These are phyloP conservation scores for Entomortierella chlamydospora DNA, from an alignment of 192 early-diverging fungal species.

Conservation along the genomic window DNA sequence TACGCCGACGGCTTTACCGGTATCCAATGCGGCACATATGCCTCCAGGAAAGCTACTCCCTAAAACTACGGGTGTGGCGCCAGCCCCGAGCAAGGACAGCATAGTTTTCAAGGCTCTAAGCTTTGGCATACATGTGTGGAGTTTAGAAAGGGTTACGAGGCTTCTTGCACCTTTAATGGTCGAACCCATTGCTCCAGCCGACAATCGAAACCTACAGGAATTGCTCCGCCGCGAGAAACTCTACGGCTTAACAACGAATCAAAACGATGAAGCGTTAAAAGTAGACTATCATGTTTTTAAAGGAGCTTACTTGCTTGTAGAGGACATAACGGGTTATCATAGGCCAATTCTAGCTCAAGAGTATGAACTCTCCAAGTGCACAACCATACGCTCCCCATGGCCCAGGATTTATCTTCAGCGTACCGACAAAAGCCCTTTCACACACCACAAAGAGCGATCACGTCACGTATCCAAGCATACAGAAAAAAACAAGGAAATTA, in stretches of 20 bases:
- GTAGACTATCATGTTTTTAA: constrained; percentile 30
- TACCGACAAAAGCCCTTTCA: constrained; percentile 13
- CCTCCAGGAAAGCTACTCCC: neutral
- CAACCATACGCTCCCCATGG: neutral
- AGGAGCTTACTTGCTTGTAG: constrained; percentile 23
- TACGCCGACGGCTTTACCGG: neutral
- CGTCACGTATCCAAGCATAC: neutral
- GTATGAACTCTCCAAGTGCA: constrained; percentile 1
- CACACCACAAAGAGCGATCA: neutral
- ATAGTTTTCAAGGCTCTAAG: constrained; percentile 31
- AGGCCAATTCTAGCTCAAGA: constrained; percentile 30
- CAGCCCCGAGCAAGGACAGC: constrained; percentile 2
- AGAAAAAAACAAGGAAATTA: neutral
- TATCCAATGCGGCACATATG: neutral
- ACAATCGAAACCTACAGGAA: constrained; percentile 21
- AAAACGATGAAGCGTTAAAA: constrained; percentile 13
- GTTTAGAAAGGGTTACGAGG: constrained; percentile 1
- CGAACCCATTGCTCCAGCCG: neutral
- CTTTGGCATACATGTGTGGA: constrained; percentile 35
- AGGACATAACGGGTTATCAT: constrained; percentile 28
- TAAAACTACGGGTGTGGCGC: neutral
- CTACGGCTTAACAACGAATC: constrained; percentile 25
- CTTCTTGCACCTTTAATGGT: constrained; percentile 12
- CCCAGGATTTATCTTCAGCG: constrained; percentile 23
- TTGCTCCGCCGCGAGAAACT: constrained; percentile 28